Percentiles rank a stretch among this genome's conserved stretches.
Evolutionary conservation across 768 basidiomycete species (phyloP).

Genomic region (Mrakia frigida): DNA sequence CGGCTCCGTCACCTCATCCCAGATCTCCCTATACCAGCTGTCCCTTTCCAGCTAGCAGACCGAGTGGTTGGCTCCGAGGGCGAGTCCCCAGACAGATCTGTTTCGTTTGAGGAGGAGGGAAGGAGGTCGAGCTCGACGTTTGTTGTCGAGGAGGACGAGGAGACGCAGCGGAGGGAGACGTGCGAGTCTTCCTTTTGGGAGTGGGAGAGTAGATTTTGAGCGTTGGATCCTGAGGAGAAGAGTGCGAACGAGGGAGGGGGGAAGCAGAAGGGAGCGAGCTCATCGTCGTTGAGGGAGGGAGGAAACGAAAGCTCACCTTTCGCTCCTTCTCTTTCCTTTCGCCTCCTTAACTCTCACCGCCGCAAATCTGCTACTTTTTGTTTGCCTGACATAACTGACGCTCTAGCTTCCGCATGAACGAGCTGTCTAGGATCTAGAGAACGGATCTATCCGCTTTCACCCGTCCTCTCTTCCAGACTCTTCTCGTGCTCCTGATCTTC

Average conservation of each 20-base stretch:
- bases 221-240: slow-evolving; percentile 13
- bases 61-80: slow-evolving; percentile 18
- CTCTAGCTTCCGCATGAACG: too few species aligned
- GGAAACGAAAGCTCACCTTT: too few species aligned
- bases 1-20: neutral
- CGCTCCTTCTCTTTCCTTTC: too few species aligned
- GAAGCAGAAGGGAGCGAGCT: neutral
- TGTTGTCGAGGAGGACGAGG: neutral
- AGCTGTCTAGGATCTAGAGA: too few species aligned
- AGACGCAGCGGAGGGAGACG: neutral
- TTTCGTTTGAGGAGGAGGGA: slow-evolving; percentile 5
- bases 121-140: neutral
- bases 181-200: neutral
- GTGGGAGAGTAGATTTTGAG: slow-evolving; percentile 13
- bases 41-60: neutral
- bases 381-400: too few species aligned
- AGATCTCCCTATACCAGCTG: neutral
- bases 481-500: too few species aligned
- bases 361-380: too few species aligned
- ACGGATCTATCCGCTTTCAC: too few species aligned
- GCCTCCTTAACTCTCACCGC: too few species aligned
- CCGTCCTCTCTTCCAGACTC: too few species aligned
- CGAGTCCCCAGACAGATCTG: neutral
- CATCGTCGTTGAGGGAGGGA: too few species aligned
- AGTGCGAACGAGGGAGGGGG: neutral